Conservation (phyloP, 345 rosid species). For the Moringa oleifera region DNA sequence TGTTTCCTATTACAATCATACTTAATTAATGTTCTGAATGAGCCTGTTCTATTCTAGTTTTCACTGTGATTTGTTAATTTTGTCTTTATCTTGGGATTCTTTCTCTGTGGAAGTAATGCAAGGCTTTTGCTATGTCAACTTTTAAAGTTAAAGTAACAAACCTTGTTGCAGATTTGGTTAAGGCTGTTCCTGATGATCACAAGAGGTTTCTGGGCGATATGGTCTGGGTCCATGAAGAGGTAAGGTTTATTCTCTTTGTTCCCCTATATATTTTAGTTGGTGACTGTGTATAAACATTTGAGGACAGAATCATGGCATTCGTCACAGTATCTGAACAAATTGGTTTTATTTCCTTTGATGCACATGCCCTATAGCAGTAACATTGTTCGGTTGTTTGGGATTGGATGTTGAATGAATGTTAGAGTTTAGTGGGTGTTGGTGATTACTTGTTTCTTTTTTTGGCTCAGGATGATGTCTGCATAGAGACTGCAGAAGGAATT, state of each 20-base stretch:
- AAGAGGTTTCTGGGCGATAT: conserved; percentile 71
- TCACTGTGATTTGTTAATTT: neutral
- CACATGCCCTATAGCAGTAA: neutral
- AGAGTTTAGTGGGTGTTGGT: neutral
- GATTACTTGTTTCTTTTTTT: conserved; percentile 9
- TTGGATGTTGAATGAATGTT: neutral
- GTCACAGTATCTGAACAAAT: neutral
- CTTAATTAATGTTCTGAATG: no score
- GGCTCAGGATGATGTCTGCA: conserved; percentile 56
- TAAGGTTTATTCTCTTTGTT: conserved; percentile 14
- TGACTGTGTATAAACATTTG: neutral
- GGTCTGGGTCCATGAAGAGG: conserved; percentile 94
- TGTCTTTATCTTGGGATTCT: neutral
- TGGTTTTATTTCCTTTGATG: neutral
- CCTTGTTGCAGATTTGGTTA: conserved; percentile 52
- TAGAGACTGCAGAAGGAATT: conserved; percentile 44
- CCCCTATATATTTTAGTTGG: neutral
- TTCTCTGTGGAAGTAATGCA: neutral
- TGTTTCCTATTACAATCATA: no score
- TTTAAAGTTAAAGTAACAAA: neutral
- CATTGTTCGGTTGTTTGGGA: neutral
- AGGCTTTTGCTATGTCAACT: neutral
- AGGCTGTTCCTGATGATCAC: conserved; percentile 80
- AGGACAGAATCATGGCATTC: neutral
- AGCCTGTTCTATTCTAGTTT: no score